Base-by-base conservation (phyloP, 371 early-diverging fungal genomes). In the Saksenaea oblongispora region DNA sequence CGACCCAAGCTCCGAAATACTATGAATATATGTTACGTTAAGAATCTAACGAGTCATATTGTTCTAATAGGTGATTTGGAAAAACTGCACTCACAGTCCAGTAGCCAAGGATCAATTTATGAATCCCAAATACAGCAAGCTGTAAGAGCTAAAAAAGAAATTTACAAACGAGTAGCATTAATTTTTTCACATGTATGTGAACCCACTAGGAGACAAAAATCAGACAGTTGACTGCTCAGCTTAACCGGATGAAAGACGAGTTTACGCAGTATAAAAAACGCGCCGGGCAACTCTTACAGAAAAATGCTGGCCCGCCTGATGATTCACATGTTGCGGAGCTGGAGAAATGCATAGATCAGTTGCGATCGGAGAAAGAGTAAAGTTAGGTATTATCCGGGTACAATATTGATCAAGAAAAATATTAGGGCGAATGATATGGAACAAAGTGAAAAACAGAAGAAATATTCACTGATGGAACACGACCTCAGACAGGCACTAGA, bases 211-310 rank as follows among this genome's bases (percentile, higher is more conserved):
- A 87, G 69, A 73, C 73, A n/a, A 84, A 78, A 69, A 71, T 76
- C 27, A 65, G 73, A 18, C 85, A 85, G 55, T 24, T 83, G 22
- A 71, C 69, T 18, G 34, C 62, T 15, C 86, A 88, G 35, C 53
- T 80, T 1, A 75, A 75, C 24, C 80, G 79, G 35, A 67, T 76
- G 8, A 78, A 80, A 24, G 62, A 55, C 14, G 81, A 86, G 54
- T 86, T 79, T 69, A 82, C 81, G n/a, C 86, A 84, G 59, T 88
- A 88, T 61, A 86, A 86, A 62, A 80, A 82, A 58, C 73, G 88
- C 10, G 88, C 88, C 7, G 75, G 76, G 35, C 61, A 74, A n/a
- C 60, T 88, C 31, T 62, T 88, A 4, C 74, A 86, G 39, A 75
- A 84, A 61, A 84, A 77, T 51, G 73, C 71, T 8, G 61, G 65